Conservation (phyloP, 192 early-diverging fungal species). For the Gryganskiella cystojenkinii region DNA sequence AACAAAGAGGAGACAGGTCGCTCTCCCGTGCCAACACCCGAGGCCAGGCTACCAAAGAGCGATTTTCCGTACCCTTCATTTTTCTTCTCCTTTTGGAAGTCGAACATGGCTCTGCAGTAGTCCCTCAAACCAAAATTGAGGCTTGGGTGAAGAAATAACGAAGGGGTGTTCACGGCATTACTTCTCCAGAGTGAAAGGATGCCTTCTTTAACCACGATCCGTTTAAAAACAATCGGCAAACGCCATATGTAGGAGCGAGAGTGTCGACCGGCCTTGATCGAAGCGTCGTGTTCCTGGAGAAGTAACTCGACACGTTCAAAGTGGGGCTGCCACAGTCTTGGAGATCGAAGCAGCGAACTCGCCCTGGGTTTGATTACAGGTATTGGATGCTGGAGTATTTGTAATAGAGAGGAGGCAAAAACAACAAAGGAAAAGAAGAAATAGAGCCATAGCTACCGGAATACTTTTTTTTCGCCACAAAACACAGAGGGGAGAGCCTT, state of each 20-base stretch:
- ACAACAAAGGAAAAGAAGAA: no score
- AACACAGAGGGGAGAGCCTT: no score
- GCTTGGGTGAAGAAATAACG: conserved; percentile 99
- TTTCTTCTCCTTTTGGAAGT: conserved; percentile 78
- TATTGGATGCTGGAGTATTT: no score
- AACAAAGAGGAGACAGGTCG: conserved; percentile 84
- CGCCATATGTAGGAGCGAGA: conserved; percentile 90
- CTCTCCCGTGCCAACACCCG: conserved; percentile 90
- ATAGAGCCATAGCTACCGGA: no score
- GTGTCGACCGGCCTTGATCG: conserved; percentile 85
- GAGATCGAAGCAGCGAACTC: conserved; percentile 97
- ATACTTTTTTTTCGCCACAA: no score
- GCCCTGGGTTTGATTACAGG: no score
- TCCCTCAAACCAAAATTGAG: conserved; percentile 99
- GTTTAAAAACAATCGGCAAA: conserved; percentile 91
- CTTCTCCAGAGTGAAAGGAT: conserved; percentile 85
- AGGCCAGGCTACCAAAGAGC: conserved; percentile 95
- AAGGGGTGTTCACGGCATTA: conserved; percentile 96
- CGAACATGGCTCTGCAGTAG: conserved; percentile 97
- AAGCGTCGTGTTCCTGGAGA: conserved; percentile 93
- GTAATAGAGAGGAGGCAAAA: no score
- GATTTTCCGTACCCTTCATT: conserved; percentile 87
- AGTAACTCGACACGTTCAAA: conserved; percentile 99
- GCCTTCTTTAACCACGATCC: conserved; percentile 91
- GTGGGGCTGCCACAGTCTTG: conserved; percentile 97